Percentiles rank a stretch among this genome's conserved stretches.
Conservation (phyloP, 2,329 filamentous ascomycete genomes). For the Nemania serpens region DNA sequence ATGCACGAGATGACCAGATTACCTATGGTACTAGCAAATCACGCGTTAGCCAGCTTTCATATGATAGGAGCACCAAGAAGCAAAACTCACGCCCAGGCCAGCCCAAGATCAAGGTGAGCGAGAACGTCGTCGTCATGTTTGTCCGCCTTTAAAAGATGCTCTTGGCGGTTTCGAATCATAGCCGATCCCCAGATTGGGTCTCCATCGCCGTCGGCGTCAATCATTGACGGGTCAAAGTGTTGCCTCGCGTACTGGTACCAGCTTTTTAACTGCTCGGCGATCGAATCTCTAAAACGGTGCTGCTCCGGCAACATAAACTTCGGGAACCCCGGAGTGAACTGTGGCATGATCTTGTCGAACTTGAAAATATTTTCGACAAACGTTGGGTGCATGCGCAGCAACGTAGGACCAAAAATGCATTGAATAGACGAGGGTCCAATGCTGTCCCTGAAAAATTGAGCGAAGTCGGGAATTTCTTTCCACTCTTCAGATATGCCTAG, state of each 20-base stretch:
- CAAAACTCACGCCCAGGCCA: slow-evolving; percentile 30
- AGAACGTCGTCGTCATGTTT: slow-evolving; percentile 28
- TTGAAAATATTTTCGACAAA: slow-evolving; percentile 28
- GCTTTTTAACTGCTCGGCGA: slow-evolving; percentile 21
- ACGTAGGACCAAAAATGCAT: slow-evolving; percentile 25
- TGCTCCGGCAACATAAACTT: slow-evolving; percentile 20
- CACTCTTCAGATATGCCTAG: slow-evolving; percentile 22
- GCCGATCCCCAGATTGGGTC: slow-evolving; percentile 33
- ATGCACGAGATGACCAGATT: slow-evolving; percentile 27
- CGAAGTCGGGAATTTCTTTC: slow-evolving; percentile 25
- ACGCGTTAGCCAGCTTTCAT: slow-evolving; percentile 6
- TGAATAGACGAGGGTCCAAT: slow-evolving; percentile 26
- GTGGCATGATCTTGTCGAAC: slow-evolving; percentile 27
- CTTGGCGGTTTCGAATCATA: slow-evolving; percentile 27
- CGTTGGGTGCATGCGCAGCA: slow-evolving; percentile 26
- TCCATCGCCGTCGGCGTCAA: slow-evolving; percentile 27
- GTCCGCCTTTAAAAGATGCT: slow-evolving; percentile 23
- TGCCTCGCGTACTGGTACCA: slow-evolving; percentile 31
- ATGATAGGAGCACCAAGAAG: not conserved
- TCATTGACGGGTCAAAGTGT: slow-evolving; percentile 24
- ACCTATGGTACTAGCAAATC: slow-evolving; percentile 18
- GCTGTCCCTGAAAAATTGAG: slow-evolving; percentile 20
- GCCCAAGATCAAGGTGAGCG: slow-evolving; percentile 28
- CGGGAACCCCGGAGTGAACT: slow-evolving; percentile 25
- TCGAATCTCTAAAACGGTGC: slow-evolving; percentile 20